Conservation (phyloP, 2,329 filamentous ascomycete species). For the Delphinella strobiligena region DNA sequence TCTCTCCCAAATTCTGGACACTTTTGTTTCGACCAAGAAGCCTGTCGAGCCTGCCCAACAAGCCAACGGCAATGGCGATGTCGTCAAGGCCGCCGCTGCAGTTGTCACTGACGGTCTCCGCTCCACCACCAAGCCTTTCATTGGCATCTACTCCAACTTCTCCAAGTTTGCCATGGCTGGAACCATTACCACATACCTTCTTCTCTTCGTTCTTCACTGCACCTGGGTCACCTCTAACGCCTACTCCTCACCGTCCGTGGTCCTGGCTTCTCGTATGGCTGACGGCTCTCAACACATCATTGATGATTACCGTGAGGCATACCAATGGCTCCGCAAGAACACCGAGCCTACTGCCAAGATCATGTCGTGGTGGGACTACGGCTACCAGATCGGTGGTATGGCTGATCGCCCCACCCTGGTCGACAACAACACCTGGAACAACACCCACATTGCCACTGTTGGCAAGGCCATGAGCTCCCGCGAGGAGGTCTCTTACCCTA, state of each 20-base stretch:
- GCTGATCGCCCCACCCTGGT: slow-evolving; percentile 92
- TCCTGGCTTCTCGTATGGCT: slow-evolving; percentile 80
- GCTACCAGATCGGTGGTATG: slow-evolving; percentile 99
- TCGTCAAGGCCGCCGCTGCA: slow-evolving; percentile 44
- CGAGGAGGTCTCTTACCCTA: slow-evolving; percentile 96
- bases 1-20: slow-evolving; percentile 76
- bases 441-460: slow-evolving; percentile 97
- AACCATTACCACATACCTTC: slow-evolving; percentile 63
- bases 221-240: slow-evolving; percentile 99
- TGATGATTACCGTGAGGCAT: slow-evolving; percentile 97
- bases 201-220: slow-evolving; percentile 93
- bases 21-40: slow-evolving; percentile 58
- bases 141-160: slow-evolving; percentile 71
- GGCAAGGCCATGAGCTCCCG: slow-evolving; percentile 97
- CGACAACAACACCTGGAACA: slow-evolving; percentile 99
- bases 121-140: slow-evolving; percentile 56
- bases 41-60: slow-evolving; percentile 37
- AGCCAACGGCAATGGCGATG: slow-evolving; percentile 30
- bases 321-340: slow-evolving; percentile 98
- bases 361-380: slow-evolving; percentile 99
- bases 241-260: slow-evolving; percentile 95
- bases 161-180: slow-evolving; percentile 71
- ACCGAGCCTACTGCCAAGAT: slow-evolving; percentile 91
- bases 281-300: slow-evolving; percentile 98
- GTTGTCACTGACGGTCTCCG: slow-evolving; percentile 47